Evolutionary conservation across 805 yeast species (phyloP).

Genomic region (Middelhovenomyces tepae): DNA sequence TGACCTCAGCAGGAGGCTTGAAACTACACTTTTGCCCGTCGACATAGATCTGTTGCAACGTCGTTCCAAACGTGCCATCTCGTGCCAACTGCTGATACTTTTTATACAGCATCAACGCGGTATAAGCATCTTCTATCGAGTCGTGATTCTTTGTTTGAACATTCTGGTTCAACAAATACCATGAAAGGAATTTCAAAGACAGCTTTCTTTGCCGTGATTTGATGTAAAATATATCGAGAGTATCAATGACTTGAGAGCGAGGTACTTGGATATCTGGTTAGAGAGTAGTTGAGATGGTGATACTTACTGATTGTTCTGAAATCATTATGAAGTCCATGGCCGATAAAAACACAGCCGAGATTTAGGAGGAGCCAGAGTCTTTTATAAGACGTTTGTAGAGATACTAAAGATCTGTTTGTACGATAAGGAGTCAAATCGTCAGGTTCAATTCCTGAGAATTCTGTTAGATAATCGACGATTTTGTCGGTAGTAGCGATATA

Average conservation of each 20-base stretch:
- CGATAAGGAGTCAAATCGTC: conserved; percentile 73
- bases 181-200: conserved; percentile 79
- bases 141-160: conserved; percentile 95
- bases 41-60: conserved; percentile 56
- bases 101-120: conserved; percentile 72
- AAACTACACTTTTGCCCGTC: conserved; percentile 30
- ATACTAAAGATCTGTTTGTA: conserved; percentile 63
- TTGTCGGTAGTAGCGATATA: conserved; percentile 61
- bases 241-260: conserved; percentile 74
- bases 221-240: conserved; percentile 69
- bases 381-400: conserved; percentile 75
- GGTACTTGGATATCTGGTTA: conserved; percentile 91
- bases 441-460: conserved; percentile 86
- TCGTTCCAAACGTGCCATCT: conserved; percentile 49
- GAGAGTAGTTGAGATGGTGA: too few relatives aligned
- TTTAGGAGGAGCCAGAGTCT: conserved; percentile 85
- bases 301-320: conserved; percentile 90
- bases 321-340: conserved; percentile 88
- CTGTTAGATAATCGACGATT: conserved; percentile 80
- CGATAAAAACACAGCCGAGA: conserved; percentile 85
- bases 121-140: conserved; percentile 89
- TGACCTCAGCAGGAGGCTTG: conserved; percentile 27
- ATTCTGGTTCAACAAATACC: conserved; percentile 58
- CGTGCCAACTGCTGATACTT: conserved; percentile 56
- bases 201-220: conserved; percentile 68